These are phyloP conservation scores for Acacia concinna DNA, from an alignment of 331 rosid genomes.

Conservation along the genomic window DNA sequence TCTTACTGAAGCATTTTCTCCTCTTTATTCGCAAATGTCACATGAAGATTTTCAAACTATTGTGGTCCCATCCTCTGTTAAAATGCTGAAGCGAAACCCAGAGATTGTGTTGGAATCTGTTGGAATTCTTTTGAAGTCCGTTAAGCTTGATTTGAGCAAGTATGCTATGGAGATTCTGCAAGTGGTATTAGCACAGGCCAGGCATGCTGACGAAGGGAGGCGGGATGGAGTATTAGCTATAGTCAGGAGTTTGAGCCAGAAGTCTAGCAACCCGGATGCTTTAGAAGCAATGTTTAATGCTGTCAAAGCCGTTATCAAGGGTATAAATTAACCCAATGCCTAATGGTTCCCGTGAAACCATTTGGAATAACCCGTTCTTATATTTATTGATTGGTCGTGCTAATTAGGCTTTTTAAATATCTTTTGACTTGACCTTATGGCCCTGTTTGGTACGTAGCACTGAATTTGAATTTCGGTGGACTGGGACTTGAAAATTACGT, in stretches of 20 bases:
- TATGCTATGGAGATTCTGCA: constrained; percentile 82
- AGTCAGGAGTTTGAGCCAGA: constrained; percentile 69
- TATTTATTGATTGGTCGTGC: constrained; percentile 13
- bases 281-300: constrained; percentile 74
- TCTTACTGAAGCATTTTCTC: constrained; percentile 78
- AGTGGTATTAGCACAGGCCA: constrained; percentile 77
- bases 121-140: constrained; percentile 72
- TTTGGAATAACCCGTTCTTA: constrained; percentile 9
- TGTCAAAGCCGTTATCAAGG: constrained; percentile 82
- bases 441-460: too few species aligned
- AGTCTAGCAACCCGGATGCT: constrained; percentile 89
- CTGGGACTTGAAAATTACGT: too few species aligned
- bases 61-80: constrained; percentile 79
- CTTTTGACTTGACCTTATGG: constrained; percentile 20
- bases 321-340: constrained; percentile 39
- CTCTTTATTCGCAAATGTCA: constrained; percentile 67
- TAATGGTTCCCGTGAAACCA: background rate
- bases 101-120: constrained; percentile 94
- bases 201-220: constrained; percentile 87
- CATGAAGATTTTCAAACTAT: constrained; percentile 78
- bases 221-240: constrained; percentile 71
- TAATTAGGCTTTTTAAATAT: constrained; percentile 26
- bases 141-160: constrained; percentile 88
- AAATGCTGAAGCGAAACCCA: constrained; percentile 98
- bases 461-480: too few species aligned